Evolutionary conservation across 176 grass and related monocot species (phyloP).

Genomic region (Musa acuminata): DNA sequence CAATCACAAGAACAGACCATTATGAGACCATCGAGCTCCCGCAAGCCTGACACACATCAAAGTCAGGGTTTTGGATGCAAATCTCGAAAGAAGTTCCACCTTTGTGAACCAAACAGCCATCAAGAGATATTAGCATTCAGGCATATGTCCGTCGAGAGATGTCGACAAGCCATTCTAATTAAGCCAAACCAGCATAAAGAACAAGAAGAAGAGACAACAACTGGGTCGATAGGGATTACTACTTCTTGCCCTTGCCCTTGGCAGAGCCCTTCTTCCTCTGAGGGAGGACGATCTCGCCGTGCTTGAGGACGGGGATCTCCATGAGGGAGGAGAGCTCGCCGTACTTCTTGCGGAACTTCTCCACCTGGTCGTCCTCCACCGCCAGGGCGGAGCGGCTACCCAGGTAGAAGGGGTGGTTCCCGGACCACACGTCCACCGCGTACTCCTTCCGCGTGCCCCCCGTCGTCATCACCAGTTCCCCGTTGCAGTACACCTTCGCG

Average conservation of each 20-base stretch:
- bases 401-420: slow-evolving; percentile 92
- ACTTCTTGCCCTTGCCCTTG: slow-evolving; percentile 26
- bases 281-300: slow-evolving; percentile 22
- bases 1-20: no score
- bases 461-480: slow-evolving; percentile 82
- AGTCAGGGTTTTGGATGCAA: background rate
- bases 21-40: no score
- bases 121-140: background rate
- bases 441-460: slow-evolving; percentile 76
- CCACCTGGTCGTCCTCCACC: slow-evolving; percentile 72
- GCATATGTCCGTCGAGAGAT: background rate
- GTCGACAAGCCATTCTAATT: no score
- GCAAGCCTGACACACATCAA: background rate
- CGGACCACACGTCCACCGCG: slow-evolving; percentile 91
- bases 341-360: slow-evolving; percentile 84
- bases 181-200: background rate
- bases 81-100: background rate
- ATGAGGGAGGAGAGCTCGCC: slow-evolving; percentile 35
- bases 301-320: slow-evolving; percentile 27
- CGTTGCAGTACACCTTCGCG: slow-evolving; percentile 94
- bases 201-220: background rate
- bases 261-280: slow-evolving; percentile 10
- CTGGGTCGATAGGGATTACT: background rate
- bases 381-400: slow-evolving; percentile 66
- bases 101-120: background rate